Conservation (phyloP, 1,284 basidiomycete species). For the Cryptococcus sp. region DNA sequence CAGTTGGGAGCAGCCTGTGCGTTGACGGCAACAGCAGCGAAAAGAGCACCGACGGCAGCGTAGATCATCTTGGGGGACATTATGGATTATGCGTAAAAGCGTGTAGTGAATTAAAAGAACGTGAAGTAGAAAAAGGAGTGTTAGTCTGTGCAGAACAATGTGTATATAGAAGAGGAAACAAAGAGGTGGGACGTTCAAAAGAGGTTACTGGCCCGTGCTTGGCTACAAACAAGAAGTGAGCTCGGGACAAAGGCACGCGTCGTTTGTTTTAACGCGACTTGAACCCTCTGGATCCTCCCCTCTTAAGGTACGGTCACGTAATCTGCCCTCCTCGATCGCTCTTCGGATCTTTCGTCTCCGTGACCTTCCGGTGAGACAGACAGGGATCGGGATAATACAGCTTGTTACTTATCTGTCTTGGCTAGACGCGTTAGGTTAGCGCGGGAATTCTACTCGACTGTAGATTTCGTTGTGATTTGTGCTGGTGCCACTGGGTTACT, state of each 20-base stretch:
- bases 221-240: no score
- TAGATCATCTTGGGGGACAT: slow-evolving; percentile 31
- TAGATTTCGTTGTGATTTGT: no score
- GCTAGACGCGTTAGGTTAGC: not conserved
- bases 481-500: no score
- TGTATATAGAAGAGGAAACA: slow-evolving; percentile 1
- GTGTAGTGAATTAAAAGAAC: not conserved
- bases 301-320: no score
- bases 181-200: not conserved
- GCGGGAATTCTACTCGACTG: not conserved
- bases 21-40: slow-evolving; percentile 25
- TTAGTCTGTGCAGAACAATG: not conserved
- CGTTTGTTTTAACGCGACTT: no score
- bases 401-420: not conserved
- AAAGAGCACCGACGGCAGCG: slow-evolving; percentile 23
- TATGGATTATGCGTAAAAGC: slow-evolving; percentile 7
- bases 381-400: no score
- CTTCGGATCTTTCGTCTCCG: no score
- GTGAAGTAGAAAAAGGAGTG: not conserved
- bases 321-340: no score
- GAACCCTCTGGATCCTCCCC: no score
- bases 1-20: slow-evolving; percentile 42
- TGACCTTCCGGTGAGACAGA: no score
- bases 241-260: no score
- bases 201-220: not conserved